Evolutionary conservation across 352 stramenopile species (phyloP).

Genomic region (Phytopythium delawarense): DNA sequence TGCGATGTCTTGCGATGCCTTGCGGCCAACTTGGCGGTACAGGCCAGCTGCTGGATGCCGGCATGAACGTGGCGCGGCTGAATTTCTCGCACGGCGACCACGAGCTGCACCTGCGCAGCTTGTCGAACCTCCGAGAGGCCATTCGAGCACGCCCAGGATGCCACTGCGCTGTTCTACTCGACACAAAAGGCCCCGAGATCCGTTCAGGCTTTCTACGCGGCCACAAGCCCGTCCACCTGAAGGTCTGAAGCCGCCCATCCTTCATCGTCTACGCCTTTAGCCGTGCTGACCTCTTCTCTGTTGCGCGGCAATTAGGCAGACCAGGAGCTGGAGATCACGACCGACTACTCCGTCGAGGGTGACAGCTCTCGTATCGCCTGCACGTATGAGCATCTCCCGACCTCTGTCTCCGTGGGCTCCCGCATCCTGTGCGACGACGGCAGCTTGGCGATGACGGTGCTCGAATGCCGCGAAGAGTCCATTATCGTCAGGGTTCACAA

Average conservation of each 20-base stretch:
- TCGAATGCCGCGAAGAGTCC: constrained; percentile 65
- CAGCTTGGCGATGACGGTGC: constrained; percentile 90
- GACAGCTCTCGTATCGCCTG: constrained; percentile 85
- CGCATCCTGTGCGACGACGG: constrained; percentile 97
- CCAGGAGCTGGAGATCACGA: constrained; percentile 88
- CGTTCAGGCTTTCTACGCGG: constrained; percentile 84
- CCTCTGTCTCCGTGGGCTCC: constrained; percentile 89
- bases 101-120: constrained; percentile 86
- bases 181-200: constrained; percentile 98
- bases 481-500: constrained; percentile 84
- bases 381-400: constrained; percentile 92
- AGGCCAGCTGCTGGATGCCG: constrained; percentile 76
- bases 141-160: constrained; percentile 63
- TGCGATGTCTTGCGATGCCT: not conserved
- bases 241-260: constrained; percentile 16
- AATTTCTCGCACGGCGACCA: constrained; percentile 99
- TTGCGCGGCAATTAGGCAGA: constrained; percentile 28
- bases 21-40: not conserved
- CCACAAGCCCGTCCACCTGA: constrained; percentile 64
- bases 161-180: constrained; percentile 93
- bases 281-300: not conserved
- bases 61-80: constrained; percentile 97
- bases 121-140: constrained; percentile 88
- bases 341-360: constrained; percentile 83
- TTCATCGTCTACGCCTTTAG: not conserved